phyloP scores from a whole-genome alignment of 345 rosid species.

The Cardiospermum halicacabum region DNA sequence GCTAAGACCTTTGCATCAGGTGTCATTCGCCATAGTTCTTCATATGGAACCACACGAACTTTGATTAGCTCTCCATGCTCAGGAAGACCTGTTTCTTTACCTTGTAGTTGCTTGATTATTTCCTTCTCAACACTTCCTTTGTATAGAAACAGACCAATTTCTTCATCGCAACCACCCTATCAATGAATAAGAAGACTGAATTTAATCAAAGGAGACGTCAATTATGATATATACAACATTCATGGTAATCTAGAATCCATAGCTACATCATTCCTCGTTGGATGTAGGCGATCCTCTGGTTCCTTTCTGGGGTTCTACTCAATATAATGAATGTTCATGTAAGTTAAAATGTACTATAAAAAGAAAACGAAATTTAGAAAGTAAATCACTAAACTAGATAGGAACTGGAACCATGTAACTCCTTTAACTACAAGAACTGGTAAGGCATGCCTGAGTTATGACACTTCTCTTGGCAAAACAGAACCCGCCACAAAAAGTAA shows the following conservation, averaged over 20 bases:
- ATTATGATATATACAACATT: no score
- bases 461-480: neutral
- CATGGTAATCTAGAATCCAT: no score
- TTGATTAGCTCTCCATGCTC: slow-evolving; percentile 79
- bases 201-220: no score
- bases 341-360: no score
- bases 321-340: no score
- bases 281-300: no score
- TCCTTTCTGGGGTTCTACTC: no score
- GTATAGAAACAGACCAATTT: slow-evolving; percentile 65
- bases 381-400: neutral
- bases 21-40: slow-evolving; percentile 69
- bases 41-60: slow-evolving; percentile 59
- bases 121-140: slow-evolving; percentile 55
- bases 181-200: slow-evolving; percentile 10
- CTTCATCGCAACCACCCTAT: slow-evolving; percentile 98
- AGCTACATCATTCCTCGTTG: no score
- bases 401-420: neutral
- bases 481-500: neutral
- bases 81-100: slow-evolving; percentile 71
- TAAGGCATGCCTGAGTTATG: neutral
- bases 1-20: slow-evolving; percentile 69
- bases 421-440: neutral
- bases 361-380: no score
- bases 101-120: slow-evolving; percentile 58